Evolutionary conservation across 2,329 filamentous ascomycete species (phyloP).

Genomic region (Catunica adiposa): DNA sequence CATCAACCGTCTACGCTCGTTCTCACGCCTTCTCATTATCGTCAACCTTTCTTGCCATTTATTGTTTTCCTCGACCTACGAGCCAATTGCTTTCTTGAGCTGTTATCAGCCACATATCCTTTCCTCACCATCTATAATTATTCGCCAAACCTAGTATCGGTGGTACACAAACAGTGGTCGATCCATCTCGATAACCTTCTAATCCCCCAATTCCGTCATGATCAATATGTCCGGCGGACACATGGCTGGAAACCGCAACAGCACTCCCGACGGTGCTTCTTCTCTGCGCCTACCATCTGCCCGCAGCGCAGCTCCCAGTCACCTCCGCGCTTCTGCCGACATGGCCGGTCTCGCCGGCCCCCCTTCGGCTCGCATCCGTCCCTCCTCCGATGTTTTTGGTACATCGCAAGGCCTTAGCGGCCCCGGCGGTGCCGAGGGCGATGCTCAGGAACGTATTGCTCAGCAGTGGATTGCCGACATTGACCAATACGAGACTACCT

Average conservation of each 20-base stretch:
- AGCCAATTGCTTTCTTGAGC: not conserved
- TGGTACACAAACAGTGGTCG: not conserved
- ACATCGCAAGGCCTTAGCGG: slow-evolving; percentile 48
- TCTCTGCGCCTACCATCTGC: slow-evolving; percentile 71
- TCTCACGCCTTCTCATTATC: not conserved
- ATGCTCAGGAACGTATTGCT: slow-evolving; percentile 80
- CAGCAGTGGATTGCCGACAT: slow-evolving; percentile 99
- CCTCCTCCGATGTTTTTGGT: slow-evolving; percentile 88
- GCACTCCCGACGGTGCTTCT: slow-evolving; percentile 81
- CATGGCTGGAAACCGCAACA: slow-evolving; percentile 75
- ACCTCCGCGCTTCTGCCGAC: slow-evolving; percentile 87
- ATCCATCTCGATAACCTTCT: not conserved
- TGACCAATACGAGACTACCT: slow-evolving; percentile 94
- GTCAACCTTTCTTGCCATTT: not conserved
- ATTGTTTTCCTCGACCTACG: not conserved
- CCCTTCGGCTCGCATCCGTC: slow-evolving; percentile 64
- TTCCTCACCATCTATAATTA: too few relatives aligned
- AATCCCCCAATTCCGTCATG: slow-evolving; percentile 21
- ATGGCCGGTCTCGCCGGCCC: slow-evolving; percentile 66
- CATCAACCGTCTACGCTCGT: not conserved
- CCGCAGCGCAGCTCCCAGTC: slow-evolving; percentile 61
- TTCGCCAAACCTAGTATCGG: not conserved
- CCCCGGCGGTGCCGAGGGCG: slow-evolving; percentile 51
- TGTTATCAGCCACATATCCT: not conserved
- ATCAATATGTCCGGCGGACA: slow-evolving; percentile 52